phyloP scores from a whole-genome alignment of 2,329 filamentous ascomycete species.

The Sporothrix protearum region DNA sequence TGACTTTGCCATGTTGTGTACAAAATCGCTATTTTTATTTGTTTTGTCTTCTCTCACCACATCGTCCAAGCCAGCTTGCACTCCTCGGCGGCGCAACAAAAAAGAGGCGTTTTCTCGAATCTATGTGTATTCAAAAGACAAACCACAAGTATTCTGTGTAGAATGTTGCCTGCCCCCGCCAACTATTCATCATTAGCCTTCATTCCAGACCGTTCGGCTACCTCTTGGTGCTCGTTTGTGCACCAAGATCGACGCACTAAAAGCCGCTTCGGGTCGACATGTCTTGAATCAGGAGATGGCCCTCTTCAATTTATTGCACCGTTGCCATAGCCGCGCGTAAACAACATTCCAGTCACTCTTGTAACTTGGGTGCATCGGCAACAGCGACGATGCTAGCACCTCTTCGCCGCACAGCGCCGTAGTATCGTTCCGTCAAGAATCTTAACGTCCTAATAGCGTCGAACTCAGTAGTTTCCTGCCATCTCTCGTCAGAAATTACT shows the following conservation, averaged over 20 bases:
- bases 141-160: background rate
- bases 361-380: background rate
- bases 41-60: background rate
- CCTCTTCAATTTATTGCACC: background rate
- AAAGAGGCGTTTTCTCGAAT: background rate
- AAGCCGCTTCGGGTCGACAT: background rate
- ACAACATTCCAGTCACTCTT: background rate
- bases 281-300: background rate
- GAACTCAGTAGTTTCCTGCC: background rate
- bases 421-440: background rate
- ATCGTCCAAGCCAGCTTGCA: background rate
- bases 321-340: constrained; percentile 1
- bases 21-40: background rate
- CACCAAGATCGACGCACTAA: background rate
- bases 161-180: background rate
- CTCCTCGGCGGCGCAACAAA: background rate
- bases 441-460: background rate
- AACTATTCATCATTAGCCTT: background rate
- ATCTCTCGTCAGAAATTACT: background rate
- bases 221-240: background rate
- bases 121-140: background rate
- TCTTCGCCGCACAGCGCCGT: background rate
- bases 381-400: too few relatives aligned
- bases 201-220: background rate
- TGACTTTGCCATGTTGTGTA: background rate